Base-by-base conservation (phyloP, 805 yeast species). In the Yamadazyma tumulicola region DNA sequence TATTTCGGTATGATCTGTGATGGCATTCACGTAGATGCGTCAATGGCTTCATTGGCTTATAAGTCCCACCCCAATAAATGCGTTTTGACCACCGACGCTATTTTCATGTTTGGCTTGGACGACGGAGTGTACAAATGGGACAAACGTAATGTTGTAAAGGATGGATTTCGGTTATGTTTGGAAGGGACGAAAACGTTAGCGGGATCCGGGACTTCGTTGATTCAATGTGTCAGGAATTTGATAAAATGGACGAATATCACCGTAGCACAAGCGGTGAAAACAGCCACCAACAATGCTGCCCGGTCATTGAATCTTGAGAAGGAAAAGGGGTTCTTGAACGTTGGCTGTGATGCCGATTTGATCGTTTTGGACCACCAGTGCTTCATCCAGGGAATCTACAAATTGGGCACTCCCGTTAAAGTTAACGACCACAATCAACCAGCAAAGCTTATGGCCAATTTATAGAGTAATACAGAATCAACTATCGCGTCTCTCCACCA, bases 171-270 rank as follows among this genome's bases (percentile, higher is more conserved):
- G 28, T 58, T 75, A 41, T 61, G 61, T 34, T 61, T 76, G 42
- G 61, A 74, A 49, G 78, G 76, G 20, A 74, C 80, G 7, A 63
- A 67, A 34, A 77, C 79, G 6, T 69, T 76, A 53, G 82, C 82
- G 7, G 82, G 82, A 18, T 70, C 77, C 13, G 79, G 79, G n/a
- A 72, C 80, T 6, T 67, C 73, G 19, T 63, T 75, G 33, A 69
- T 74, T 17, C 64, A 64, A 34, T 72, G 79, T 48, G 53, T 75
- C 20, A 58, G 73, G 40, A 75, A 76, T 52, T 59, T 75, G 34
- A 60, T 67, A 49, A 41, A 55, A 28, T 76, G 82, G 82, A 59
- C 74, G 4, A 55, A 58, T 16, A 55, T 74, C 17, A 43, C 71
- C 4, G 57, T 76, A 37, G 70, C 74, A 7, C 63, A 70, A 47